Conservation (phyloP, 495 filamentous ascomycete genomes). For the Ramalina peruviana region DNA sequence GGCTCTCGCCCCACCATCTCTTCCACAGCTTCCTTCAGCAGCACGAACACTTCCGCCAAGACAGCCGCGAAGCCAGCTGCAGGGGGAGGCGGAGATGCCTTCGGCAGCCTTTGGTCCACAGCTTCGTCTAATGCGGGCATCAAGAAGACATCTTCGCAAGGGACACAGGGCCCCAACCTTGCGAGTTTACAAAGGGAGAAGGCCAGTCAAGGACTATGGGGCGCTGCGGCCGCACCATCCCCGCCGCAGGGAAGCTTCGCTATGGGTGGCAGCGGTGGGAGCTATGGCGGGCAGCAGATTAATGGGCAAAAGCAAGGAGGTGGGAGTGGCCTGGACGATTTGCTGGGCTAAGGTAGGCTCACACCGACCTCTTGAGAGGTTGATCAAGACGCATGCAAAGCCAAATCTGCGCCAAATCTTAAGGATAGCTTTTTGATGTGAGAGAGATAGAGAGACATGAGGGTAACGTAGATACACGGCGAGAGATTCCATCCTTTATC, state of each 20-base stretch:
- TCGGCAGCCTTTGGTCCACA: constrained; percentile 71
- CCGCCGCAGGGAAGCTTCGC: constrained; percentile 14
- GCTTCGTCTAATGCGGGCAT: constrained; percentile 57
- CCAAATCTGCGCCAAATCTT: too few species aligned
- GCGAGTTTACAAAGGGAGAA: constrained; percentile 94
- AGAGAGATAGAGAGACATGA: too few species aligned
- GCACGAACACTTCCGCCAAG: constrained; percentile 21
- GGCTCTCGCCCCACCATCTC: constrained; percentile 16
- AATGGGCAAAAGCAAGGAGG: constrained; percentile 21
- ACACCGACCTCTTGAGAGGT: background rate
- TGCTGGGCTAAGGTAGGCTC: constrained; percentile 37
- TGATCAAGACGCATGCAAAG: too few species aligned
- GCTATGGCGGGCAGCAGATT: constrained; percentile 12
- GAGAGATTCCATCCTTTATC: constrained; percentile 4
- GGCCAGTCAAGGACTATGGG: constrained; percentile 88
- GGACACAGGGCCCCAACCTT: constrained; percentile 59
- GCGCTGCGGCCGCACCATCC: constrained; percentile 40
- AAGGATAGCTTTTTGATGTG: too few species aligned
- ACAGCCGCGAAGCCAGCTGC: constrained; percentile 39
- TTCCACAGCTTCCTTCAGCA: constrained; percentile 7
- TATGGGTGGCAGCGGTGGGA: background rate
- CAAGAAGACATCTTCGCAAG: constrained; percentile 47
- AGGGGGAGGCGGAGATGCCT: constrained; percentile 50
- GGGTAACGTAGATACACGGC: too few species aligned
- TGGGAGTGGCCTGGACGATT: constrained; percentile 47